Base-by-base conservation (phyloP, 495 filamentous ascomycete genomes). In the Pyronema omphalodes region DNA sequence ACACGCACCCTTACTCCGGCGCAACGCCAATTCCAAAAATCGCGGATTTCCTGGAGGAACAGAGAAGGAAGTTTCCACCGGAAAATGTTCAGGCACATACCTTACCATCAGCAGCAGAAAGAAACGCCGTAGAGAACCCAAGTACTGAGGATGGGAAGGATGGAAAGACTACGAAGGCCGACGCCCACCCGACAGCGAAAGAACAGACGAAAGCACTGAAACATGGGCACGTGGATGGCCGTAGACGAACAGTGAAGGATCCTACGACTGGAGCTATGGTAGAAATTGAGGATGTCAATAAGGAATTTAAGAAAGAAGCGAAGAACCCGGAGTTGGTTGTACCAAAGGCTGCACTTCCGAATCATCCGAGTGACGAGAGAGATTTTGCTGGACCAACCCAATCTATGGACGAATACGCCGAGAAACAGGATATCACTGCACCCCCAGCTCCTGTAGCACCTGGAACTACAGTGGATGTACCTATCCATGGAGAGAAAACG, bases 401-500 rank as follows among this genome's bases (percentile, higher is more conserved):
- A 58, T 68, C 80, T 0, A 74, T 78, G 9, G 71, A 78, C 36
- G 81, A 88, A 57, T 96, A 96, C 68, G 81, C 80, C 56, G 59
- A 81, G 51, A 84, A 77, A 6, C 89, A 95, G 66, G 89, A 96
- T 63, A 70, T 91, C 53, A 94, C 89, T 3, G 83, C 89, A 1
- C 89, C 89, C 6, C 89, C 88, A 0, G 88, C 93, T 59, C 88
- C 89, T 6, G 68, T 94, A 19, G 80, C 77, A 8, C 71, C 79
- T 52, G 81, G 84, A 9, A 76, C 81, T 34, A 94, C 89, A 1
- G 85, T 83, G 7, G 89, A 96, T 67, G 86, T 96, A 6, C 89
- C 89, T 12, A 93, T 96, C 59, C 87, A 85, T 65, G 88, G 88
- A 53, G 89, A 94, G 62, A 93, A 86, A 73, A 96, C 89, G 1